Evolutionary conservation across 306 rosid species (phyloP).

Genomic region (Quercus glauca): DNA sequence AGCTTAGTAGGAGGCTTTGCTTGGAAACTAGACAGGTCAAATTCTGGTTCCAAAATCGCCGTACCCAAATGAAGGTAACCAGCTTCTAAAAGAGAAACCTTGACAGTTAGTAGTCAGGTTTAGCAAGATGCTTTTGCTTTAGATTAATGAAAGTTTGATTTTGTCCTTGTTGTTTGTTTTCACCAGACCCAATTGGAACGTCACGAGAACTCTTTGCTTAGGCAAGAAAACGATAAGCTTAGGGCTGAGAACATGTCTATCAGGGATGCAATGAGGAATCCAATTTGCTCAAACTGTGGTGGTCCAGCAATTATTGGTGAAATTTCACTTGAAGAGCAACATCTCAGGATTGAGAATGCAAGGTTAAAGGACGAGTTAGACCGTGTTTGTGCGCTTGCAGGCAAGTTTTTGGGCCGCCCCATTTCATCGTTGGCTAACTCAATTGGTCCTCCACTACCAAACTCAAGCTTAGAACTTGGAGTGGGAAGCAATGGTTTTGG

Average conservation of each 20-base stretch:
- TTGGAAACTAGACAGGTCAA: slow-evolving; percentile 93
- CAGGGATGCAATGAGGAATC: slow-evolving; percentile 92
- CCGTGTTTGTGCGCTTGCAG: slow-evolving; percentile 82
- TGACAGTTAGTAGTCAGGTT: not conserved
- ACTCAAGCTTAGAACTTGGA: slow-evolving; percentile 83
- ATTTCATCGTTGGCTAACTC: slow-evolving; percentile 47
- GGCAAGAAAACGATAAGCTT: slow-evolving; percentile 95
- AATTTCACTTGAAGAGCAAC: slow-evolving; percentile 86
- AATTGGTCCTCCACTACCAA: slow-evolving; percentile 61
- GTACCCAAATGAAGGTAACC: slow-evolving; percentile 93
- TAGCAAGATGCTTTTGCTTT: not conserved
- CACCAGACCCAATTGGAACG: slow-evolving; percentile 92
- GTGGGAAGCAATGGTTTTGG: slow-evolving; percentile 85
- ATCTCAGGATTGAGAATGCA: slow-evolving; percentile 81
- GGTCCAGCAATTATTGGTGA: slow-evolving; percentile 86
- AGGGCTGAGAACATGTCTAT: slow-evolving; percentile 93
- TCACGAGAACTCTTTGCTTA: slow-evolving; percentile 80
- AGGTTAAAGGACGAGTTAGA: slow-evolving; percentile 87
- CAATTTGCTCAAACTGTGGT: slow-evolving; percentile 88
- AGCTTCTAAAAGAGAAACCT: not conserved
- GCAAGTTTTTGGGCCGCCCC: slow-evolving; percentile 85
- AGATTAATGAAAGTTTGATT: not conserved
- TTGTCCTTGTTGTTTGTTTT: not conserved
- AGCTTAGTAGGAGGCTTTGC: slow-evolving; percentile 70
- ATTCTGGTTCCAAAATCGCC: slow-evolving; percentile 98